Percentiles rank a stretch among this genome's conserved stretches.
These are phyloP conservation scores for Tulasnella sp. DNA, from an alignment of 768 basidiomycete species.

Conservation along the genomic window DNA sequence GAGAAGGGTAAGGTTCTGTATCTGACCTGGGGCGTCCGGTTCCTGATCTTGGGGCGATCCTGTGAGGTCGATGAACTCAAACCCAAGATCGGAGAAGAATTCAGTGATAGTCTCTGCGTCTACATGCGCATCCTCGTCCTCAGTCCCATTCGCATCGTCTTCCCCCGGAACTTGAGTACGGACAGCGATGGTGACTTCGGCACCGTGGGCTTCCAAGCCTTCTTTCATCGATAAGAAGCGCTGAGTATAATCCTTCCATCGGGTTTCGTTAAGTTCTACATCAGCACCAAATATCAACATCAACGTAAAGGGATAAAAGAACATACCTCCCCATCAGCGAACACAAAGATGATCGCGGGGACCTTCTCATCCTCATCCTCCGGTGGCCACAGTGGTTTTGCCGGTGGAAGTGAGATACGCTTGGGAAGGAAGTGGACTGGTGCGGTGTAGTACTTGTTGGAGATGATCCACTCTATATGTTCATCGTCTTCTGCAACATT, in stretches of 20 bases:
- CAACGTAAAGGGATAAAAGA: slow-evolving; percentile 13
- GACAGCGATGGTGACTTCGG: slow-evolving; percentile 66
- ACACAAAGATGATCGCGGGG: slow-evolving; percentile 68
- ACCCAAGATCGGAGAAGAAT: slow-evolving; percentile 56
- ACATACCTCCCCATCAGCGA: slow-evolving; percentile 52
- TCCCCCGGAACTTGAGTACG: slow-evolving; percentile 32
- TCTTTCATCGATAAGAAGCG: slow-evolving; percentile 37
- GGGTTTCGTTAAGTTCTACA: no score
- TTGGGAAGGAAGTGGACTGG: slow-evolving; percentile 46
- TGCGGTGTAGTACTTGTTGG: slow-evolving; percentile 74
- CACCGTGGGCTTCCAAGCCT: slow-evolving; percentile 32
- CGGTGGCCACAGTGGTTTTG: slow-evolving; percentile 33
- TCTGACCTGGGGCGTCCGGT: no score
- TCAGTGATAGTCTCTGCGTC: slow-evolving; percentile 47
- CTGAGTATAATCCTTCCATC: slow-evolving; percentile 45
- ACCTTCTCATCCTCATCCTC: slow-evolving; percentile 36
- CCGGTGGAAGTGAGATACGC: slow-evolving; percentile 2
- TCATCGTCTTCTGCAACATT: slow-evolving; percentile 4
- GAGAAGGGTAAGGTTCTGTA: no score
- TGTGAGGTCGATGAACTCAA: slow-evolving; percentile 62
- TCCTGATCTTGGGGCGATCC: no score
- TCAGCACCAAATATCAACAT: no score
- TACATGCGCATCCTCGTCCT: slow-evolving; percentile 24
- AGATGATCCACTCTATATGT: slow-evolving; percentile 59
- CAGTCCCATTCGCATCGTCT: slow-evolving; percentile 21